Evolutionary conservation across 495 filamentous ascomycete genomes (phyloP), one percentile per base, ranked within the genome.

Genomic region (Neurospora sp.): DNA sequence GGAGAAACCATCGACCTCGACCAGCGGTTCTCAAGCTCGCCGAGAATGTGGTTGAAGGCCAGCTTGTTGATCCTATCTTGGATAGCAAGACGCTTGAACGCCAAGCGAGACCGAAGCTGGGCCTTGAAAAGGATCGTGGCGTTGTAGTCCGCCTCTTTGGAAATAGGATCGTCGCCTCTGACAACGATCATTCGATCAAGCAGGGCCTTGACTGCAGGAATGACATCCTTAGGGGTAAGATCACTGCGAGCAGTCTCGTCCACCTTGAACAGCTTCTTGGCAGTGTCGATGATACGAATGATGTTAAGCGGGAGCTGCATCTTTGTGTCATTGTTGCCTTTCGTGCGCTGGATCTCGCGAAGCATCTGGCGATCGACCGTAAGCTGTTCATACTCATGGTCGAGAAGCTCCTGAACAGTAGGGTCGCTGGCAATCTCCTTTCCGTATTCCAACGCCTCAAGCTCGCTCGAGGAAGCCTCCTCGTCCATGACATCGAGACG

Each of bases 271-370:
- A 94, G 91, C 75, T 91, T 91, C 79, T 91, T 92, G 0, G 95
- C 94, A 39, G 90, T 94, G 75, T 97, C 92, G 36, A 99, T 92
- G 75, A 98, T 93, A 74, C 96, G 91, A 45, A 91, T 85, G 59
- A 98, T 85, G 78, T 99, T 99, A 74, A 98, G 90, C 4, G 96
- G 96, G 34, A 99, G 87, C 77, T 97, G 93, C 86, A 96, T 91
- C 81, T 86, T 88, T 71, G 96, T 91, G 21, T 94, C 91, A 36
- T 90, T 90, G 73, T 94, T 90, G 79, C 85, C 85, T 40, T 77
- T 77, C 69, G 72, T 77, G 73, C 70, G 70, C 71, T 83, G 82
- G 73, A 90, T 84, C n/a, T 85, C 77, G 3, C 96, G 91, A 37
- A 98, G 84, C 79, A 92, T 92, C 3, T 87, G 84, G 28, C 96